Percentiles rank a stretch among this genome's conserved stretches.
Conservation (phyloP, 805 yeast species). For the Suhomyces prunicola region DNA sequence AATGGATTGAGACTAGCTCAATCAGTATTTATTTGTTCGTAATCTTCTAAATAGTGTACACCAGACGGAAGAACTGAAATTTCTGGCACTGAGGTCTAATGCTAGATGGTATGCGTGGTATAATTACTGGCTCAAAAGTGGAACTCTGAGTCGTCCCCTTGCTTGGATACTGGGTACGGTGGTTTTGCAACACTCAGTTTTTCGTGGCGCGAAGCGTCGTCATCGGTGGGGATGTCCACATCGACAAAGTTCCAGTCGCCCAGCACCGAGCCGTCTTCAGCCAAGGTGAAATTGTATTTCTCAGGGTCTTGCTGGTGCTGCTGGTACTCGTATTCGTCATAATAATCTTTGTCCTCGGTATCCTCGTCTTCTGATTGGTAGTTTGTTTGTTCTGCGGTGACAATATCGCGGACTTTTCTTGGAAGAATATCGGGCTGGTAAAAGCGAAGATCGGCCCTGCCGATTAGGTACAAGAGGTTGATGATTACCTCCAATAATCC, state of each 20-base stretch:
- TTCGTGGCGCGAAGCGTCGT: conserved; percentile 4
- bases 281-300: neutral
- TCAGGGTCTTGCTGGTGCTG: neutral
- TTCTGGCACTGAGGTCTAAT: neutral
- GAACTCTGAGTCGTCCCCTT: neutral
- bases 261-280: neutral
- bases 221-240: conserved; percentile 32
- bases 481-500: conserved; percentile 63
- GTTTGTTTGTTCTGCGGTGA: conserved; percentile 40
- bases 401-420: conserved; percentile 33
- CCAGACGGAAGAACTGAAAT: neutral
- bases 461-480: conserved; percentile 53
- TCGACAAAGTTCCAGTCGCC: conserved; percentile 13
- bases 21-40: neutral
- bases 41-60: neutral
- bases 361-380: conserved; percentile 3
- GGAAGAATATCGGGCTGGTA: conserved; percentile 68
- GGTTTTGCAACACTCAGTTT: neutral
- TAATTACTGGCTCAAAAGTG: neutral
- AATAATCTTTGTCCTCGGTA: neutral
- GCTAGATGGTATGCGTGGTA: neutral
- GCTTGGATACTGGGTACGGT: conserved; percentile 5
- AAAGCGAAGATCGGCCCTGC: conserved; percentile 74
- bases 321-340: neutral
- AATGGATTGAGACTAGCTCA: neutral